Evolutionary conservation across 1,284 basidiomycete species (phyloP), one percentile per base, ranked within the genome.

Genomic region (Ceratobasidium sp.): DNA sequence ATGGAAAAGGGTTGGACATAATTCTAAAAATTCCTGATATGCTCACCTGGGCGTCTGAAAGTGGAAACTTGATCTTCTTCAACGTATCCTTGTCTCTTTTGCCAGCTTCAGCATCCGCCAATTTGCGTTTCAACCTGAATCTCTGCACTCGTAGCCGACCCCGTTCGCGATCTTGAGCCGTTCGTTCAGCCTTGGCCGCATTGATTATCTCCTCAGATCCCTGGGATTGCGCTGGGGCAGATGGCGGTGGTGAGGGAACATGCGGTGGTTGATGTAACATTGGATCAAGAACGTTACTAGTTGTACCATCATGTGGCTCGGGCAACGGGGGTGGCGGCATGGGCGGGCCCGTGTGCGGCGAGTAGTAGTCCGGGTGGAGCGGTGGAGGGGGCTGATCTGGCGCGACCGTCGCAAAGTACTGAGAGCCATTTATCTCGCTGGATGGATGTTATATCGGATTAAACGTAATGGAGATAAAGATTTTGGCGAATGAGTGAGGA

Each of bases 241-340:
- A n/a, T 17, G 58, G 28, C 26, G 60, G 71, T 13, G 45, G 28
- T 23, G 31, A 61, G n/a, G 47, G 49, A 13, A 31, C 13, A 17
- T 31, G 65, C 17, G 31, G 67, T 42, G 60, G 71, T 65, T 61
- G 71, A 23, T 75, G 71, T 15, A 75, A 47, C 61, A 75, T 63
- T 7, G 71, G 71, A 28, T 75, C 71, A 31, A 75, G 71, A 53
- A 75, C 71, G 71, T 75, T 75, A 75, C 71, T 75, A 33, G 54
- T 69, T 47, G 61, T 51, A 66, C 45, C 64, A 60, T 58, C 68
- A 26, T 61, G 71, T 75, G 71, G 71, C 71, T 75, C 71, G 33
- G 71, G 56, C 37, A 75, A 63, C 31, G 71, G 71, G 35, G 66
- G 66, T 6, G 71, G 71, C 49, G 71, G 71, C 71, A 75, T 75